Evolutionary conservation across 208 protist species (phyloP).

Genomic region (Porcisia hertigi): DNA sequence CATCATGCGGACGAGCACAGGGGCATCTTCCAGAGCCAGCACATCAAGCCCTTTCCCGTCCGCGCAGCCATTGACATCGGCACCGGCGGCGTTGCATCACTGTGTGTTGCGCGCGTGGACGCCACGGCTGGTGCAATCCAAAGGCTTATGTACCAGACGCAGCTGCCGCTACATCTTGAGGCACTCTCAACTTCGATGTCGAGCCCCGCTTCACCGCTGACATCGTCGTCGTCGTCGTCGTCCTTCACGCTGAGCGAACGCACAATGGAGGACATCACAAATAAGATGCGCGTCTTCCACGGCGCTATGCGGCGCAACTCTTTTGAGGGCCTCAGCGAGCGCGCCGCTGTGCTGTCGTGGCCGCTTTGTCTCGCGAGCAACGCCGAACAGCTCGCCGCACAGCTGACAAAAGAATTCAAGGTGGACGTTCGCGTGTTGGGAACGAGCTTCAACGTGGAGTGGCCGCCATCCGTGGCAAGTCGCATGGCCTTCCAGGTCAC

Average conservation of each 20-base stretch:
- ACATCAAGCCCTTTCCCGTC: conserved; percentile 82
- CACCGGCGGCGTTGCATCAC: conserved; percentile 65
- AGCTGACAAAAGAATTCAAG: conserved; percentile 68
- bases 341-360: conserved; percentile 74
- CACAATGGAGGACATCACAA: conserved; percentile 60
- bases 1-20: conserved; percentile 10
- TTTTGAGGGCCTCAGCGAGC: conserved; percentile 71
- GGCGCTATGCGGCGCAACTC: conserved; percentile 62
- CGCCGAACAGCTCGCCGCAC: conserved; percentile 43
- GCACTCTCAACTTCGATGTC: neutral
- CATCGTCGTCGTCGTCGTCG: conserved; percentile 7
- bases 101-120: conserved; percentile 82
- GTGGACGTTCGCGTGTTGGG: conserved; percentile 75
- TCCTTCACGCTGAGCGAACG: conserved; percentile 59
- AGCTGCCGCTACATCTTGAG: conserved; percentile 73
- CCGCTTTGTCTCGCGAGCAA: conserved; percentile 68
- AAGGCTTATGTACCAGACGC: conserved; percentile 78
- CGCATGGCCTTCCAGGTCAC: neutral
- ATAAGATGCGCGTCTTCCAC: conserved; percentile 72
- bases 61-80: conserved; percentile 88
- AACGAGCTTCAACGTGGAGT: conserved; percentile 47
- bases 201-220: neutral
- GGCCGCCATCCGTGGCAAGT: conserved; percentile 18
- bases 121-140: conserved; percentile 45
- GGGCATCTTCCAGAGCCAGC: conserved; percentile 76